Conservation (phyloP, 2,329 filamentous ascomycete species). For the Ceratocystis cacaofunesta region DNA sequence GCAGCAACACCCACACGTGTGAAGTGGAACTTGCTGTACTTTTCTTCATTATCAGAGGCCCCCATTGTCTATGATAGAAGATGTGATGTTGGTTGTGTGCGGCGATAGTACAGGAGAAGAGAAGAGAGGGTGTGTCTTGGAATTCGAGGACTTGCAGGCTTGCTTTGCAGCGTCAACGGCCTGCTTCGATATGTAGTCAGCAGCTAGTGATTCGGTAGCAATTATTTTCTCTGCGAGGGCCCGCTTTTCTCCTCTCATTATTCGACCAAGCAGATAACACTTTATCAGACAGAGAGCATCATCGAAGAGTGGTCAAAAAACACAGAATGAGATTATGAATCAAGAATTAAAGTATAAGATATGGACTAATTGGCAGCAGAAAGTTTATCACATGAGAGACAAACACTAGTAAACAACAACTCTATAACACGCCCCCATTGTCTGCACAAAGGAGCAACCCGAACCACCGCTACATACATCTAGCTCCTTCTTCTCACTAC, state of each 20-base stretch:
- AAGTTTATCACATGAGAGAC: neutral
- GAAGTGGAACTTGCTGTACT: conserved; percentile 18
- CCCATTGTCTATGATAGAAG: neutral
- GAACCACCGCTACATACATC: neutral
- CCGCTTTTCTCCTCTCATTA: too few species aligned
- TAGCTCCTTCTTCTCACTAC: neutral
- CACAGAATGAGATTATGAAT: neutral
- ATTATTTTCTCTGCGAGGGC: too few species aligned
- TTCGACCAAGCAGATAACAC: too few species aligned
- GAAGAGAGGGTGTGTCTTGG: too few species aligned
- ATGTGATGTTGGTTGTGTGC: neutral
- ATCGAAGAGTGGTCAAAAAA: neutral
- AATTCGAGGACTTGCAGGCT: too few species aligned
- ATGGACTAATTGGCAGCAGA: neutral
- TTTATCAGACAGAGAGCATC: too few species aligned
- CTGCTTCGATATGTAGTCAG: too few species aligned
- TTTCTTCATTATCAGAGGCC: neutral
- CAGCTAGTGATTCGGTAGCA: too few species aligned
- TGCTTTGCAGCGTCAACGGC: too few species aligned
- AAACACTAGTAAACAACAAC: neutral
- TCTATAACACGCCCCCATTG: neutral
- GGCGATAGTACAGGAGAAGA: neutral
- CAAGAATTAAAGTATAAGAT: neutral
- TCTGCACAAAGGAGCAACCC: neutral
- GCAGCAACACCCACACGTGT: conserved; percentile 36